Conservation (phyloP, 768 basidiomycete genomes). For the Kwoniella sp. region DNA sequence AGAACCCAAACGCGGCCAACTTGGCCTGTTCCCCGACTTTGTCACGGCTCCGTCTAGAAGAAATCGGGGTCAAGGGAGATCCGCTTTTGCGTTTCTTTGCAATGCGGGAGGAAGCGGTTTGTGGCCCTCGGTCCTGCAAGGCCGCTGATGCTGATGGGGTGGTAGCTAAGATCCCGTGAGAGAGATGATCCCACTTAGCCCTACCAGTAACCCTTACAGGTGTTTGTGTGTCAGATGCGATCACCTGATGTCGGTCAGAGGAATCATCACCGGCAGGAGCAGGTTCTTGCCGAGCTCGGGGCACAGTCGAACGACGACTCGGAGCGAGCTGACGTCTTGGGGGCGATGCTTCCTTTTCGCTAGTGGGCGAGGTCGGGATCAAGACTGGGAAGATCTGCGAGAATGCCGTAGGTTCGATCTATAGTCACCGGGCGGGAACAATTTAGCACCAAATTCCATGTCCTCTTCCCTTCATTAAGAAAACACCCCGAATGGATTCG, state of each 20-base stretch:
- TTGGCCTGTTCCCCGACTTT: conserved; percentile 23
- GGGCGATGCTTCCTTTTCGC: background rate
- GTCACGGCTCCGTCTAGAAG: background rate
- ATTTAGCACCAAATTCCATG: background rate
- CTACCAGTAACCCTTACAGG: background rate
- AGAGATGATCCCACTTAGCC: conserved; percentile 20
- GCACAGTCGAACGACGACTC: background rate
- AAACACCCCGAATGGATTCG: no score
- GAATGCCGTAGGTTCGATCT: conserved; percentile 22
- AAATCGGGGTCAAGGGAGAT: background rate
- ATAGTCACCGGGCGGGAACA: background rate
- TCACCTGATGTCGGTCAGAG: background rate
- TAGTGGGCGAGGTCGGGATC: conserved; percentile 3
- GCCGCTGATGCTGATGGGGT: background rate
- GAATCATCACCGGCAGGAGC: no score
- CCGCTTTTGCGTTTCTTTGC: background rate
- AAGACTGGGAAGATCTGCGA: conserved; percentile 24
- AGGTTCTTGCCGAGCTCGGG: background rate
- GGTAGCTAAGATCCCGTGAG: conserved; percentile 12
- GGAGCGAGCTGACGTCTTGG: background rate
- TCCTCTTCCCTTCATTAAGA: no score
- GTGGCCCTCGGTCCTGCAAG: background rate
- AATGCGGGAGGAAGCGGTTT: background rate
- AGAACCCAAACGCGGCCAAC: conserved; percentile 43
- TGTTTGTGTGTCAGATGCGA: background rate